phyloP scores from a whole-genome alignment of 164 flowering plant genomes.

The Magnolia changhungtana region DNA sequence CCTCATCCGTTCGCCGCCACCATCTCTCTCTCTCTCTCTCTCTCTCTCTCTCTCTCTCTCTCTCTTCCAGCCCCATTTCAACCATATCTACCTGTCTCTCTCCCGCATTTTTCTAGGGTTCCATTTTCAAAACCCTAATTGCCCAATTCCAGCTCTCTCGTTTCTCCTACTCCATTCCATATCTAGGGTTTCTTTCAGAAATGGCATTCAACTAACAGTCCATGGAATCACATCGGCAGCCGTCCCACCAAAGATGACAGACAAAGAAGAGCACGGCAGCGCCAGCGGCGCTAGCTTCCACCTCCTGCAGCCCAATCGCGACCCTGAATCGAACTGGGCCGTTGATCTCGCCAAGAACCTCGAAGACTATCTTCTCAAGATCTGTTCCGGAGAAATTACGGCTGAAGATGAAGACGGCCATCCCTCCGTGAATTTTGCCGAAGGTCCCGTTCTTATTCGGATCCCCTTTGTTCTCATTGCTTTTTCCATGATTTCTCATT shows the following conservation, averaged over 20 bases:
- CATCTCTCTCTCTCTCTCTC: slow-evolving; percentile 4
- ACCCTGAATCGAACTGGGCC: slow-evolving; percentile 82
- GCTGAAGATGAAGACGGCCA: slow-evolving; percentile 30
- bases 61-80: not conserved
- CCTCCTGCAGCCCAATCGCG: slow-evolving; percentile 69
- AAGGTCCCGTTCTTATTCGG: slow-evolving; percentile 43
- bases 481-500: not conserved
- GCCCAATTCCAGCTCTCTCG: not conserved
- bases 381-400: slow-evolving; percentile 74
- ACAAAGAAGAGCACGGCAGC: slow-evolving; percentile 11
- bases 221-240: slow-evolving; percentile 7
- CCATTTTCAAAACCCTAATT: not conserved
- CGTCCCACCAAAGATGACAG: slow-evolving; percentile 26
- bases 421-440: slow-evolving; percentile 76
- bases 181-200: slow-evolving; percentile 12
- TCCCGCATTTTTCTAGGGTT: slow-evolving; percentile 6
- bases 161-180: not conserved
- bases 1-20: not conserved
- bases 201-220: not conserved
- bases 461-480: not conserved
- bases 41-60: slow-evolving; percentile 1
- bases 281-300: slow-evolving; percentile 35
- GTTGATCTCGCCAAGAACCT: slow-evolving; percentile 82
- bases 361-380: slow-evolving; percentile 76
- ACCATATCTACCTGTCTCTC: not conserved